phyloP scores from a whole-genome alignment of 768 basidiomycete genomes.

The Boletus sp. region DNA sequence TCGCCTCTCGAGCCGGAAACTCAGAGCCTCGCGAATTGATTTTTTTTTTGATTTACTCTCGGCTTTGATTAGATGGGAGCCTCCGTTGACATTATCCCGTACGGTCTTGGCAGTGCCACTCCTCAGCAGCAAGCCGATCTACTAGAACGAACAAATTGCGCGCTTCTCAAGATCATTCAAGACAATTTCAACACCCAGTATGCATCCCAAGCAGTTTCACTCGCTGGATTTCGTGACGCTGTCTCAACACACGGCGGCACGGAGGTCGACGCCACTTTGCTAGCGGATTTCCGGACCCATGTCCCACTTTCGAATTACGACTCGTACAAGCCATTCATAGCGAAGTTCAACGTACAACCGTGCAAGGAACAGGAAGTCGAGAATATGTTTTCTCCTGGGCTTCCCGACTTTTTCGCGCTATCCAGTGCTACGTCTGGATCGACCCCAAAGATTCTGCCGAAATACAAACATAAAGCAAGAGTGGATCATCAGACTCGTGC shows the following conservation, averaged over 20 bases:
- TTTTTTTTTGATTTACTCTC: neutral
- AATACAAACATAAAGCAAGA: conserved; percentile 3
- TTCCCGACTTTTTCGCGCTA: conserved; percentile 8
- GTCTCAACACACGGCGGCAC: neutral
- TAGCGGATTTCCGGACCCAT: conserved; percentile 6
- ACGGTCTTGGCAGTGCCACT: neutral
- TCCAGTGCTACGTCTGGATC: conserved; percentile 20
- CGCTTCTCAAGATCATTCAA: conserved; percentile 4
- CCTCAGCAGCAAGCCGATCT: neutral
- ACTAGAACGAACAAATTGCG: neutral
- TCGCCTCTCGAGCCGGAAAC: no score
- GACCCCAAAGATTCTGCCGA: conserved; percentile 6
- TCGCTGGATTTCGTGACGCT: conserved; percentile 10
- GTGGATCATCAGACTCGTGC: neutral
- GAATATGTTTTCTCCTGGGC: conserved; percentile 21
- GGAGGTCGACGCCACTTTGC: conserved; percentile 4
- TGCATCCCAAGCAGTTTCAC: neutral
- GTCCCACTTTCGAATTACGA: conserved; percentile 14
- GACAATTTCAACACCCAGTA: conserved; percentile 12
- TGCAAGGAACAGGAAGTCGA: conserved; percentile 20
- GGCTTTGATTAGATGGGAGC: neutral
- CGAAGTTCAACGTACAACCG: conserved; percentile 12
- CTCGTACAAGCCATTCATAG: conserved; percentile 3
- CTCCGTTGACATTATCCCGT: neutral
- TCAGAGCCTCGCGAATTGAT: no score